These are phyloP conservation scores for Fusarium fracticaudum DNA, from an alignment of 2,329 filamentous ascomycete species.

Conservation along the genomic window DNA sequence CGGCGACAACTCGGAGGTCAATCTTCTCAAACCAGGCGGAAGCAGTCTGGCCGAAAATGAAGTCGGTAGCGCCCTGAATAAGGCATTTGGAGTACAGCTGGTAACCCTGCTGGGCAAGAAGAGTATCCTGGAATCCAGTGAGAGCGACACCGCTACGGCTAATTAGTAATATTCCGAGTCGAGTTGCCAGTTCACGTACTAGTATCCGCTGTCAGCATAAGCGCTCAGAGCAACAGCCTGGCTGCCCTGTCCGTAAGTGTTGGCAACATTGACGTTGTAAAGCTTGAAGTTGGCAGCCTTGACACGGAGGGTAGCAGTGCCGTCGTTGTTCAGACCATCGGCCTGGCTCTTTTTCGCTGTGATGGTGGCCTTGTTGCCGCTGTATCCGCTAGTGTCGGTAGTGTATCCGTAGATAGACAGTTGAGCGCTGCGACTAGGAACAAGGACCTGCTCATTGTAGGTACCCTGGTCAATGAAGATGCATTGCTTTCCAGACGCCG, in stretches of 20 bases:
- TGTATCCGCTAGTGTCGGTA: conserved; percentile 57
- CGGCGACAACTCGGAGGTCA: conserved; percentile 52
- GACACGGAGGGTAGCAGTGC: conserved; percentile 57
- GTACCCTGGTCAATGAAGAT: conserved; percentile 74
- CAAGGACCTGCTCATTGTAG: conserved; percentile 60
- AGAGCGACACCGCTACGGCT: conserved; percentile 49
- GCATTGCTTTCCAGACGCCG: conserved; percentile 59
- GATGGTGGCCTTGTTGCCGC: conserved; percentile 66
- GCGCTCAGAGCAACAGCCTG: conserved; percentile 60
- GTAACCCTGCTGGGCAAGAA: conserved; percentile 56
- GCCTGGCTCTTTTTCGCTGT: conserved; percentile 54
- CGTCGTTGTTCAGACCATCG: conserved; percentile 61
- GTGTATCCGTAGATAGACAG: conserved; percentile 68
- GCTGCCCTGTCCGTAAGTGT: conserved; percentile 57
- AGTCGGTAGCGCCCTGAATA: conserved; percentile 60
- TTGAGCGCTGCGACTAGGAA: conserved; percentile 59
- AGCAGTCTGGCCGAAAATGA: conserved; percentile 58
- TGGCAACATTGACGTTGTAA: conserved; percentile 68
- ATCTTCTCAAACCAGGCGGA: conserved; percentile 56
- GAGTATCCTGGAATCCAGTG: conserved; percentile 61
- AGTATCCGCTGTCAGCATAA: conserved; percentile 57
- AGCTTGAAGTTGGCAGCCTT: conserved; percentile 62
- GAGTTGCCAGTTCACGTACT: conserved; percentile 25
- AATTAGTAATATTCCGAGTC: accelerated
- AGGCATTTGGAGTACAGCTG: conserved; percentile 58